phyloP scores from a whole-genome alignment of 306 rosid genomes.

The Acacia melanoxylon region DNA sequence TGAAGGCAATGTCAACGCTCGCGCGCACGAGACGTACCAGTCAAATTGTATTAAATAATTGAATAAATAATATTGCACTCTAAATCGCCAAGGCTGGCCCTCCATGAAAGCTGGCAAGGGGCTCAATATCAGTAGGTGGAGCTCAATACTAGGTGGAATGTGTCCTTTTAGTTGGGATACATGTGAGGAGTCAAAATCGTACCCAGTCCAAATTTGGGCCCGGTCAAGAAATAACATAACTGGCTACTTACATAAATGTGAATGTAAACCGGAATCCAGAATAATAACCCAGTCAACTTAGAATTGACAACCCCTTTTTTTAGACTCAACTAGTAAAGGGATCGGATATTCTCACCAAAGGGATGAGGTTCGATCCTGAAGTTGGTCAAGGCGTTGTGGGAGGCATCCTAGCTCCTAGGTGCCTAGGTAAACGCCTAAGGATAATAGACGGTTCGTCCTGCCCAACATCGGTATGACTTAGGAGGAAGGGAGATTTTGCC shows the following conservation, averaged over 20 bases:
- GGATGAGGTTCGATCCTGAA: too few species aligned
- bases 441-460: too few species aligned
- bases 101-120: neutral
- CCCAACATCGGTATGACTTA: too few species aligned
- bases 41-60: neutral
- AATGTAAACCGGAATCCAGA: too few species aligned
- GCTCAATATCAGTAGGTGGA: neutral
- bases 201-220: neutral
- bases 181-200: neutral
- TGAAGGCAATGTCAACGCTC: neutral
- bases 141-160: neutral
- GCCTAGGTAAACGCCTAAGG: too few species aligned
- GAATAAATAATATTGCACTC: neutral
- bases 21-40: neutral
- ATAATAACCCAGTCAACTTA: too few species aligned
- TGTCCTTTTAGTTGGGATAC: neutral
- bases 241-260: neutral
- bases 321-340: too few species aligned
- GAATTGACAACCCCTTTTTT: too few species aligned
- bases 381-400: too few species aligned
- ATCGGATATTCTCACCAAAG: too few species aligned
- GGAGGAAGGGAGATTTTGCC: too few species aligned
- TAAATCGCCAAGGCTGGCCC: neutral
- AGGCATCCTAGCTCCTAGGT: too few species aligned
- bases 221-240: neutral